Percentiles rank a stretch among this genome's conserved stretches.
These are phyloP conservation scores for Xenosphaeropsis pyriputrescens DNA, from an alignment of 2,329 filamentous ascomycete species.

Conservation along the genomic window DNA sequence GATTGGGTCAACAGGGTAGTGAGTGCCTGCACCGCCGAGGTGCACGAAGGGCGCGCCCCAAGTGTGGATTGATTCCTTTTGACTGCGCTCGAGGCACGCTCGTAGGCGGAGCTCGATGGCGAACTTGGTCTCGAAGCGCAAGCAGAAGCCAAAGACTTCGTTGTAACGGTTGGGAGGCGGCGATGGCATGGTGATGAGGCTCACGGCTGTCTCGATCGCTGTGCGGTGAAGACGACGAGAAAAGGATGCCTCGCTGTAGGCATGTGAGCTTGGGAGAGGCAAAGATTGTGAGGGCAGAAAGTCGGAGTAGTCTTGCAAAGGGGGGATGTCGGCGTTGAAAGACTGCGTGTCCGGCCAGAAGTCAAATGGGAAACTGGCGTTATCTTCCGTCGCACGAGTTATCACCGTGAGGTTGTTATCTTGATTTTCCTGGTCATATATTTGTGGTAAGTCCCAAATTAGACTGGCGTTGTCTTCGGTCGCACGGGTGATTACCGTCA, in stretches of 20 bases:
- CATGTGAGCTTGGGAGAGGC: constrained; percentile 36
- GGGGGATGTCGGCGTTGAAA: constrained; percentile 14
- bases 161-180: constrained; percentile 27
- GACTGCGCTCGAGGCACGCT: constrained; percentile 10
- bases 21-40: constrained; percentile 54
- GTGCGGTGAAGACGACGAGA: constrained; percentile 55
- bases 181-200: constrained; percentile 35
- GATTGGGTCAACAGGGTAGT: constrained; percentile 28
- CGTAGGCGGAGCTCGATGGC: constrained; percentile 26
- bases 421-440: neutral
- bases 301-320: constrained; percentile 13
- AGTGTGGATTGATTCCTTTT: constrained; percentile 34
- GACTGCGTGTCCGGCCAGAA: constrained; percentile 15
- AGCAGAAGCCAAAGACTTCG: constrained; percentile 56
- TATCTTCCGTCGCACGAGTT: constrained; percentile 32
- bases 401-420: constrained; percentile 27
- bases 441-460: constrained; percentile 20
- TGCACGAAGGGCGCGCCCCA: constrained; percentile 48
- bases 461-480: constrained; percentile 39
- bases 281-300: constrained; percentile 18
- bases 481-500: constrained; percentile 34
- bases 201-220: constrained; percentile 45
- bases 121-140: constrained; percentile 40
- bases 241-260: constrained; percentile 51
- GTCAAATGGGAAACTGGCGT: constrained; percentile 36